Conservation (phyloP, 106 monocot genomes). For the Posidonia australis region DNA sequence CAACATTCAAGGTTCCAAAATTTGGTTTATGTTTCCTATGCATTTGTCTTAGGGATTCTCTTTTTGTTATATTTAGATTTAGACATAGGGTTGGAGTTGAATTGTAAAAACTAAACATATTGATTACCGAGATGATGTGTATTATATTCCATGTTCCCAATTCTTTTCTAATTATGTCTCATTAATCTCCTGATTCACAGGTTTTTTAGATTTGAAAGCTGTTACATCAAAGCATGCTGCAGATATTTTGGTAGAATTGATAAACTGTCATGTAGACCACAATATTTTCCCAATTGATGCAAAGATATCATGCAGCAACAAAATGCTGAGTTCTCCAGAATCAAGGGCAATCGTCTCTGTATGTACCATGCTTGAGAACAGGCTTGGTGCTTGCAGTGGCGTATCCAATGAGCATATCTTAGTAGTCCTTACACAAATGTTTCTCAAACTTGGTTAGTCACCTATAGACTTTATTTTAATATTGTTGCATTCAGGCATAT, state of each 20-base stretch:
- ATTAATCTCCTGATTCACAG: slow-evolving; percentile 26
- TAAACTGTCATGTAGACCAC: slow-evolving; percentile 35
- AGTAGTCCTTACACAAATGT: slow-evolving; percentile 50
- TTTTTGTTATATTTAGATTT: no score
- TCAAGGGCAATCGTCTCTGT: slow-evolving; percentile 34
- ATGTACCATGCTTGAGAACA: slow-evolving; percentile 39
- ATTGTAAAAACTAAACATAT: no score
- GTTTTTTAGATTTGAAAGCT: slow-evolving; percentile 34
- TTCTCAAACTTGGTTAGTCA: slow-evolving; percentile 75
- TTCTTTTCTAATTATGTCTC: neutral
- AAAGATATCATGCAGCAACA: slow-evolving; percentile 13
- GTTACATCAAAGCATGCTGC: slow-evolving; percentile 37
- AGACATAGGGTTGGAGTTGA: no score
- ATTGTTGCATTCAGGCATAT: neutral
- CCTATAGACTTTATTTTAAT: neutral
- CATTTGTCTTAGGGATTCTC: no score
- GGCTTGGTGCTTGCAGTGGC: slow-evolving; percentile 22
- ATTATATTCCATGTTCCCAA: no score
- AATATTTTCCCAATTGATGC: slow-evolving; percentile 10
- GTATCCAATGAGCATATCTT: slow-evolving; percentile 46
- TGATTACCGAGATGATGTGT: no score
- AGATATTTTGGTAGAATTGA: slow-evolving; percentile 52
- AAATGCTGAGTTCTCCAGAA: slow-evolving; percentile 14
- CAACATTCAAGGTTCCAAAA: no score
- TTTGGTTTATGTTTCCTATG: no score